Evolutionary conservation across 306 rosid species (phyloP).

Genomic region (Boehmeria nivea): DNA sequence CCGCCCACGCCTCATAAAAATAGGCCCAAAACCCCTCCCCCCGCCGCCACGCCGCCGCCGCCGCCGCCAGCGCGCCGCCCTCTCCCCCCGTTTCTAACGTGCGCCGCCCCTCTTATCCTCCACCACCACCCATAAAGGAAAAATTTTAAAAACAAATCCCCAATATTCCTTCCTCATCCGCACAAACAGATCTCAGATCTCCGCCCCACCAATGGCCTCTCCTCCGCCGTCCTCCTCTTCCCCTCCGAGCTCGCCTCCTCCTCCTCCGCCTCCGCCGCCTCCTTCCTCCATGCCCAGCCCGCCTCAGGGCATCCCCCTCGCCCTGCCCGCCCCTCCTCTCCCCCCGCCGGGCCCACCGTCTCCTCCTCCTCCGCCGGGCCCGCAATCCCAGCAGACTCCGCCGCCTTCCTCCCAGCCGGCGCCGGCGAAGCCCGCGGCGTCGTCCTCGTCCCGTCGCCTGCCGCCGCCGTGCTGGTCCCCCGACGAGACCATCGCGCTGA

Average conservation of each 20-base stretch:
- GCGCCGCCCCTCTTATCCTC: constrained; percentile 19
- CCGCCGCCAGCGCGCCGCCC: constrained; percentile 3
- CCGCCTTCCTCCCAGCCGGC: not conserved
- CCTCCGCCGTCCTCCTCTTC: constrained; percentile 26
- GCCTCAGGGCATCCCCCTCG: constrained; percentile 40
- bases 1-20: no score
- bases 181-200: no score
- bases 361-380: constrained; percentile 31
- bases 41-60: not conserved
- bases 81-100: constrained; percentile 28
- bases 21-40: no score
- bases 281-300: constrained; percentile 21
- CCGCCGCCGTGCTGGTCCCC: constrained; percentile 95
- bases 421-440: constrained; percentile 14
- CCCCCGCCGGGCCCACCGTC: constrained; percentile 17
- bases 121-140: not conserved
- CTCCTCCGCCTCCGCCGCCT: constrained; percentile 38
- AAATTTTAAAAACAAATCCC: no score
- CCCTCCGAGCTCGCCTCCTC: constrained; percentile 18
- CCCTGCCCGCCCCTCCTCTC: constrained; percentile 21
- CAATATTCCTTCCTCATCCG: not conserved
- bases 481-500: constrained; percentile 81
- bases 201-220: constrained; percentile 32
- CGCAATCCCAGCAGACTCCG: constrained; percentile 13
- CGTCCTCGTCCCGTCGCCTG: constrained; percentile 63